Base-by-base conservation (phyloP, 139 green algal species). In the Micractinium sp. region DNA sequence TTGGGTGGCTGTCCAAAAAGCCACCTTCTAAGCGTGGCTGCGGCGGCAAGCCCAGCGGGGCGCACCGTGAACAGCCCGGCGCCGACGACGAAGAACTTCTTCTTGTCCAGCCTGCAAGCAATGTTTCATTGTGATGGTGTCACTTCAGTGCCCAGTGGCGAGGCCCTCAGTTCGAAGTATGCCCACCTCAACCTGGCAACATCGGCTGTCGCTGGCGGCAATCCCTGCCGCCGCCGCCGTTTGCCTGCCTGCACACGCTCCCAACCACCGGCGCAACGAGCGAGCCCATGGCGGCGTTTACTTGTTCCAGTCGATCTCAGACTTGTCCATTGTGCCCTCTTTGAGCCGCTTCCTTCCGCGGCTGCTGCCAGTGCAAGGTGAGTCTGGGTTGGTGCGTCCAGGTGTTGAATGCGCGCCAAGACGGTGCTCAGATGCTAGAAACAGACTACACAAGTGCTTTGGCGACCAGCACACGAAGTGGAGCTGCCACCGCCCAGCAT, bases 51-150 rank as follows among this genome's bases (percentile, higher is more conserved):
- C 13, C 3, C 78, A 16, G 47, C 16, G 39, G 19, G 7, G 33
- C 71, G 69, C 29, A 88, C 77, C 29, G 56, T 88, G 81, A 80
- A 80, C 33, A 75, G 38, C 53, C 27, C 76, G 7, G 76, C 89
- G 0, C 97, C 97, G 25, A 96, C 86, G 1, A 96, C 81, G 71
- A 99, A 97, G 80, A 99, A 98, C 69, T 97, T 98, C 4, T 36
- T 76, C 89, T 99, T 99, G 92, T 99, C 96, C 27, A 99, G 90
- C 88, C 94, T 97, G 92, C 35, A 80, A 0, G 18, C 16, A 33
- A 67, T 56, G 47, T 56, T 9, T 16, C 75, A 47, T 12, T 2
- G 71, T n/a, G 31, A 77, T 77, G 71, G 47, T 19, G 71, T 77
- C 3, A 38, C 47, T 56, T n/a, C 47, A 56, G 47, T 56, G 47